phyloP scores from a whole-genome alignment of 768 basidiomycete species.

The Lepiota brunneoincarnata region DNA sequence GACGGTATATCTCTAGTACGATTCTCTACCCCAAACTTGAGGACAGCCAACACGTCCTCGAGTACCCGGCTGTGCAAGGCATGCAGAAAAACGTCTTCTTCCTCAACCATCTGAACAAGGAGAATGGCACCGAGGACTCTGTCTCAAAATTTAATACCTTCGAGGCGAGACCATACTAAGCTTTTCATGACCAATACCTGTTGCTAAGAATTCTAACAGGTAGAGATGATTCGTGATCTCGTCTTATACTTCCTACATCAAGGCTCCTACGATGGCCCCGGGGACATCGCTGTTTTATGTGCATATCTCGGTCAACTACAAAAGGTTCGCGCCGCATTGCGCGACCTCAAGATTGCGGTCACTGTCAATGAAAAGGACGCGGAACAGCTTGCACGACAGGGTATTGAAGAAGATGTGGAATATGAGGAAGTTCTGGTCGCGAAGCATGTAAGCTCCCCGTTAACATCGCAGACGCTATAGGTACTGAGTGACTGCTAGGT shows the following conservation, averaged over 20 bases:
- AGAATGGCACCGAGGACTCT: slow-evolving; percentile 59
- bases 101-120: slow-evolving; percentile 56
- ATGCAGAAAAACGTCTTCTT: slow-evolving; percentile 67
- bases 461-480: not conserved
- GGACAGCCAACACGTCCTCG: slow-evolving; percentile 50
- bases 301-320: too few species aligned
- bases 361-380: too few species aligned
- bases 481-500: slow-evolving; percentile 37
- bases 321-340: too few species aligned
- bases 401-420: slow-evolving; percentile 41
- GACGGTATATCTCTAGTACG: too few species aligned
- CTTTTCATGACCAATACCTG: not conserved
- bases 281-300: too few species aligned
- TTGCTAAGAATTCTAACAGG: slow-evolving; percentile 23
- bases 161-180: too few species aligned
- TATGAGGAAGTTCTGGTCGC: slow-evolving; percentile 44
- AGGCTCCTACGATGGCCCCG: too few species aligned
- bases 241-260: too few species aligned
- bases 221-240: slow-evolving; percentile 41
- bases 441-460: slow-evolving; percentile 38
- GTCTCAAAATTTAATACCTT: slow-evolving; percentile 63
- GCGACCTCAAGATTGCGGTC: too few species aligned
- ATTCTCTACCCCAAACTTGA: too few species aligned
- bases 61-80: slow-evolving; percentile 58
- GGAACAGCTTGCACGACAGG: slow-evolving; percentile 43